A percentile compares a stretch with the other conserved stretches of the same genome.
phyloP scores from a whole-genome alignment of 2,329 filamentous ascomycete genomes.

The Endoconidiophora polonica region DNA sequence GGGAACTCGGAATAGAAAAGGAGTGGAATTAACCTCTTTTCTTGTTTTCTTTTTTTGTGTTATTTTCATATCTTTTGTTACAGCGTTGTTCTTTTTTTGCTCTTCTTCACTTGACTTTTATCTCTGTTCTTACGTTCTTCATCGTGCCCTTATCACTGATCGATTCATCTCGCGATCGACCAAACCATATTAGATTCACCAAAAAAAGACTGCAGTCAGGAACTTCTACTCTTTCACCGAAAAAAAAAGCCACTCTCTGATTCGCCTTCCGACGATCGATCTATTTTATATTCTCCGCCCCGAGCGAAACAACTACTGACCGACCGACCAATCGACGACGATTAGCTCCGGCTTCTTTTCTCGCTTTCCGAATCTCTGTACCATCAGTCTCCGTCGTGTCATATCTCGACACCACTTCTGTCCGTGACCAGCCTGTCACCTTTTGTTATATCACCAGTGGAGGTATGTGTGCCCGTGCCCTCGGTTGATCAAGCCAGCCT shows the following conservation, averaged over 20 bases:
- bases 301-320: neutral
- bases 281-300: neutral
- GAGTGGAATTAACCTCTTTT: constrained; percentile 12
- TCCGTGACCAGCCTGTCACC: constrained; percentile 11
- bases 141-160: neutral
- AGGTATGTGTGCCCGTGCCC: constrained; percentile 3
- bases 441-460: constrained; percentile 5
- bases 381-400: constrained; percentile 2
- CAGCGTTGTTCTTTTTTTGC: neutral
- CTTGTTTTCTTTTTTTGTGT: neutral
- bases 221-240: no score
- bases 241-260: neutral
- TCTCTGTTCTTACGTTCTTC: constrained; percentile 3
- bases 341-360: no score
- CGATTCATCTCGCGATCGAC: neutral
- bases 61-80: neutral
- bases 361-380: neutral
- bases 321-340: neutral
- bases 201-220: no score
- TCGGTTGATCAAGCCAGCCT: neutral
- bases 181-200: no score
- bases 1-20: constrained; percentile 11
- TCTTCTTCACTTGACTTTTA: constrained; percentile 2
- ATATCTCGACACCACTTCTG: constrained; percentile 5
- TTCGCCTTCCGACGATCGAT: neutral